Percentiles rank a stretch among this genome's conserved stretches.
Conservation (phyloP, 2,329 filamentous ascomycete genomes). For the Diaporthe sp. region DNA sequence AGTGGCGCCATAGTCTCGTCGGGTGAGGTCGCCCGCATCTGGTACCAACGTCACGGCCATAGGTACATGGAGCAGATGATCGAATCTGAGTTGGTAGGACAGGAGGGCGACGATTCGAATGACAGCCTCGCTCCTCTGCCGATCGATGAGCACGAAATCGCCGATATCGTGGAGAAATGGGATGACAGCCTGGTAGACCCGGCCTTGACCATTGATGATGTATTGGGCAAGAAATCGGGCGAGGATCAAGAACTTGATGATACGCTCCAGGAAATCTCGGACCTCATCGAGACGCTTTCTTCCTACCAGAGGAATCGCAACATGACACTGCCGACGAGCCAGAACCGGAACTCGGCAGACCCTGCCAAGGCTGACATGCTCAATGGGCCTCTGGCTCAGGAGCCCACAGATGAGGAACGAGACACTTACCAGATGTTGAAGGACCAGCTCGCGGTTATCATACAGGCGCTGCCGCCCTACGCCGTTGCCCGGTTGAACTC, state of each 20-base stretch:
- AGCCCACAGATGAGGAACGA: slow-evolving; percentile 68
- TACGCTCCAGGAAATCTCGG: slow-evolving; percentile 77
- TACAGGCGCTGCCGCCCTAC: slow-evolving; percentile 83
- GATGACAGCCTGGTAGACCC: slow-evolving; percentile 69
- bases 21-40: slow-evolving; percentile 74
- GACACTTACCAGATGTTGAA: slow-evolving; percentile 78
- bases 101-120: slow-evolving; percentile 49
- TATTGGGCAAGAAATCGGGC: slow-evolving; percentile 61
- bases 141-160: slow-evolving; percentile 62
- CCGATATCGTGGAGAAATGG: slow-evolving; percentile 67
- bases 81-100: slow-evolving; percentile 56
- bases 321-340: slow-evolving; percentile 72
- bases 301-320: slow-evolving; percentile 86
- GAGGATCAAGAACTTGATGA: slow-evolving; percentile 74
- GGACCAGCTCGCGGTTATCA: slow-evolving; percentile 77
- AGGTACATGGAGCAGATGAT: slow-evolving; percentile 73
- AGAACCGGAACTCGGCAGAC: slow-evolving; percentile 69
- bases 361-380: slow-evolving; percentile 76
- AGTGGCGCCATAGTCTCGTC: slow-evolving; percentile 76
- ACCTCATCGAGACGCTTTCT: slow-evolving; percentile 79
- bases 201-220: slow-evolving; percentile 57
- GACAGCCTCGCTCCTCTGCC: slow-evolving; percentile 47
- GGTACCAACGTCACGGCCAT: slow-evolving; percentile 80
- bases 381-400: slow-evolving; percentile 73
- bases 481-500: slow-evolving; percentile 88